Percentiles rank a stretch among this genome's conserved stretches.
phyloP scores from a whole-genome alignment of 2,329 filamentous ascomycete species.

The Trichoderma pleuroti region DNA sequence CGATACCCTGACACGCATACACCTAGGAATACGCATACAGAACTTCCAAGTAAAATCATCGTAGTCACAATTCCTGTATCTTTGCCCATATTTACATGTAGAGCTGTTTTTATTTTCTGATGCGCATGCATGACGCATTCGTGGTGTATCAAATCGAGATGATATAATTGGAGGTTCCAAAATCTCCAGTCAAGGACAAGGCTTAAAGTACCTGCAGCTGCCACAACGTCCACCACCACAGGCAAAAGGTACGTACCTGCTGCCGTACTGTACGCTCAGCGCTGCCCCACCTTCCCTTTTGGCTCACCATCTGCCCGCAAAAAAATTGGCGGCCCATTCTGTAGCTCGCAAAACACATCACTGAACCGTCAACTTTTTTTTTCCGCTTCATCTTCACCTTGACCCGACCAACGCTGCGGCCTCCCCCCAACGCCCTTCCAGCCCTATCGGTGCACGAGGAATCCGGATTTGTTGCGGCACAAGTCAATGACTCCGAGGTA shows the following conservation, averaged over 20 bases:
- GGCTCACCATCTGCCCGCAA: slow-evolving; percentile 15
- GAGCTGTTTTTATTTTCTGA: neutral
- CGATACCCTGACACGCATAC: slow-evolving; percentile 1
- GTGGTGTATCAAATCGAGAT: neutral
- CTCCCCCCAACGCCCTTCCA: neutral
- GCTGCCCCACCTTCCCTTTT: slow-evolving; percentile 22
- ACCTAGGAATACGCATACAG: neutral
- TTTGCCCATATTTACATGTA: neutral
- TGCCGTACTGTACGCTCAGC: neutral
- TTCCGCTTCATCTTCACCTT: neutral
- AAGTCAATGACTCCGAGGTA: slow-evolving; percentile 63
- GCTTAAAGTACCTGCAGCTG: slow-evolving; percentile 25
- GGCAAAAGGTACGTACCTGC: neutral
- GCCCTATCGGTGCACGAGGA: neutral
- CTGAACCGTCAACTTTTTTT: slow-evolving; percentile 5
- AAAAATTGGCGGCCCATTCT: slow-evolving; percentile 23
- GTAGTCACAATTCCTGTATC: neutral
- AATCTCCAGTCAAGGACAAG: slow-evolving; percentile 24
- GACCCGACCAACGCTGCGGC: neutral
- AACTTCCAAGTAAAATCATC: neutral
- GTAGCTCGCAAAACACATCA: slow-evolving; percentile 13
- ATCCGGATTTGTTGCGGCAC: neutral
- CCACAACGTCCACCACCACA: neutral
- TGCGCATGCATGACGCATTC: neutral
- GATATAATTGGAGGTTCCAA: neutral